phyloP scores from a whole-genome alignment of 2,329 filamentous ascomycete species.

The Cladophialophora psammophila region DNA sequence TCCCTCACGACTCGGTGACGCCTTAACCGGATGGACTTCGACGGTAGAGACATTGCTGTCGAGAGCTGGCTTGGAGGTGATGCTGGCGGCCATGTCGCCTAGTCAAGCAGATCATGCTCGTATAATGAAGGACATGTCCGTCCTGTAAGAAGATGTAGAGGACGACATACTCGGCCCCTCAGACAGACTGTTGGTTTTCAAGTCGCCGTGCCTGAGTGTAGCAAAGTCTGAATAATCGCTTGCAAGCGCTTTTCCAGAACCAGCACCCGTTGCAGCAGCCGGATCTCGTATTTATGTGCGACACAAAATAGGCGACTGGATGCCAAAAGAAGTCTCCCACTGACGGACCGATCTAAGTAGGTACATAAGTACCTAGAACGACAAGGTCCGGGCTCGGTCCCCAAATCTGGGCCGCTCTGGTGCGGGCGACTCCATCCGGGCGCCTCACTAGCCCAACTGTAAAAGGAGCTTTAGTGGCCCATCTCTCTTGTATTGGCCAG shows the following conservation, averaged over 20 bases:
- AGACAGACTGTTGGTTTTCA: neutral
- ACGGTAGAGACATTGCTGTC: neutral
- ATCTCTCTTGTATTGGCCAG: too few relatives aligned
- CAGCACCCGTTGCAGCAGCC: neutral
- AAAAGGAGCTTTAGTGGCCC: too few relatives aligned
- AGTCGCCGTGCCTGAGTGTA: neutral
- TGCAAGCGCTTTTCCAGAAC: neutral
- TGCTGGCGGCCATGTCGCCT: constrained; percentile 1
- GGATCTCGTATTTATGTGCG: neutral
- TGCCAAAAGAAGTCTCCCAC: neutral
- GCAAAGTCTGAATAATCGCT: neutral
- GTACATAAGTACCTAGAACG: too few relatives aligned
- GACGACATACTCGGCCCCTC: neutral
- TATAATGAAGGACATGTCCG: neutral
- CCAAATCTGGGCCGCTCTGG: too few relatives aligned
- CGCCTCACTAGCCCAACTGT: too few relatives aligned
- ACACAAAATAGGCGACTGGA: neutral
- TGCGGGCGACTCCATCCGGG: too few relatives aligned
- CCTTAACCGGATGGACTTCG: neutral
- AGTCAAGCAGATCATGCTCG: neutral
- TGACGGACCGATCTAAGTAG: neutral
- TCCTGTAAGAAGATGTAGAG: neutral
- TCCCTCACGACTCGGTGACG: neutral
- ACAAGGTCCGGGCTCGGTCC: too few relatives aligned
- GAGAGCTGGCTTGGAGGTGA: neutral